These are phyloP conservation scores for Colletotrichum shisoi DNA, from an alignment of 2,329 filamentous ascomycete species.

Conservation along the genomic window DNA sequence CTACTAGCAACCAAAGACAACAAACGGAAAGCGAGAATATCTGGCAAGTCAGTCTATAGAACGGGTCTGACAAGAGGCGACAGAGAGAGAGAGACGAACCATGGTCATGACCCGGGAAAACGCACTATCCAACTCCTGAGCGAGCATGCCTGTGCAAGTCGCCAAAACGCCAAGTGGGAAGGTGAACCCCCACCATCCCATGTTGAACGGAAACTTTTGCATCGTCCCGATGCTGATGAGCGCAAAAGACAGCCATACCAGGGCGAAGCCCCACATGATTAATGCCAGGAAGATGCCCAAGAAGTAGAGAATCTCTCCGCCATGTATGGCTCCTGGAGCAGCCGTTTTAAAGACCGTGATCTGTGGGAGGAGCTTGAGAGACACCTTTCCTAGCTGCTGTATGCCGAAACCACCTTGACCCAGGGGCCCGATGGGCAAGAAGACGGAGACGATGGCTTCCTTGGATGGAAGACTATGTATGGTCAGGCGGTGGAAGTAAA, in stretches of 20 bases:
- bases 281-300: conserved; percentile 59
- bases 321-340: conserved; percentile 49
- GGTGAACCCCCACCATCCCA: conserved; percentile 60
- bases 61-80: not conserved
- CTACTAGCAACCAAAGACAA: conserved; percentile 55
- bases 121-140: conserved; percentile 52
- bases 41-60: conserved; percentile 40
- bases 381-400: conserved; percentile 60
- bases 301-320: conserved; percentile 65
- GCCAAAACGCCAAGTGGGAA: conserved; percentile 58
- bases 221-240: conserved; percentile 52
- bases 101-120: conserved; percentile 55
- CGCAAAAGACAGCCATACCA: conserved; percentile 56
- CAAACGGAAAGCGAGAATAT: conserved; percentile 54
- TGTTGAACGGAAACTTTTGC: conserved; percentile 55
- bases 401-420: conserved; percentile 71
- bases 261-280: conserved; percentile 56
- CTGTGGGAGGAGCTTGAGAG: conserved; percentile 52
- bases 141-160: conserved; percentile 52
- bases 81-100: conserved; percentile 41
- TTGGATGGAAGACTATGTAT: conserved; percentile 71
- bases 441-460: conserved; percentile 73
- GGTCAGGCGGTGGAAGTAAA: conserved; percentile 75
- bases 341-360: conserved; percentile 57
- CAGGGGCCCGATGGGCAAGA: conserved; percentile 71